These are phyloP conservation scores for Pleurotus tuber-regium DNA, from an alignment of 768 basidiomycete species.

Conservation along the genomic window DNA sequence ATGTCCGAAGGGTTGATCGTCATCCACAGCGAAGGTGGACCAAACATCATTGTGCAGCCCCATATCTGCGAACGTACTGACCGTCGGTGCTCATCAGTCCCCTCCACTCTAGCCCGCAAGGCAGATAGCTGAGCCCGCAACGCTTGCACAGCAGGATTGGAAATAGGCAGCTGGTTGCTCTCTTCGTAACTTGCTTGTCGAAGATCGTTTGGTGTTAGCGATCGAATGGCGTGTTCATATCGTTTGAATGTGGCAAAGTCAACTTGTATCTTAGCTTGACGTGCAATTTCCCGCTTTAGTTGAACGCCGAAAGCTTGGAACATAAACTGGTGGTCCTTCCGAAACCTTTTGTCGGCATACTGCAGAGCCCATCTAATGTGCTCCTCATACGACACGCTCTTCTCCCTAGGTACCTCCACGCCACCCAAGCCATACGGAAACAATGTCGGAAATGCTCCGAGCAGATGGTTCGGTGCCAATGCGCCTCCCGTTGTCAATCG, in stretches of 20 bases:
- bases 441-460: slow-evolving; percentile 11
- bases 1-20: slow-evolving; percentile 41
- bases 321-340: slow-evolving; percentile 24
- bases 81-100: slow-evolving; percentile 29
- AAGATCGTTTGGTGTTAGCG: slow-evolving; percentile 28
- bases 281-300: slow-evolving; percentile 23
- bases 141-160: slow-evolving; percentile 23
- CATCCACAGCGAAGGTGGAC: slow-evolving; percentile 37
- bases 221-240: slow-evolving; percentile 18
- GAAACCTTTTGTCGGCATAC: slow-evolving; percentile 28
- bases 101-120: slow-evolving; percentile 20
- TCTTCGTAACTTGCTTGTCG: slow-evolving; percentile 33
- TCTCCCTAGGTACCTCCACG: slow-evolving; percentile 3
- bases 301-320: slow-evolving; percentile 25
- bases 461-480: slow-evolving; percentile 8
- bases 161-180: slow-evolving; percentile 12
- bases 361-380: slow-evolving; percentile 23
- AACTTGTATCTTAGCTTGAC: slow-evolving; percentile 31
- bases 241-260: slow-evolving; percentile 18
- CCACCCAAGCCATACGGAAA: slow-evolving; percentile 18
- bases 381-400: slow-evolving; percentile 11
- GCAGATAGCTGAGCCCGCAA: slow-evolving; percentile 26
- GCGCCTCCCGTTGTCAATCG: neutral
- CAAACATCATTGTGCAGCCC: slow-evolving; percentile 25
- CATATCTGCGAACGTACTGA: slow-evolving; percentile 31